Base-by-base conservation (phyloP, 192 early-diverging fungal species). In the Mortierella hygrophila region DNA sequence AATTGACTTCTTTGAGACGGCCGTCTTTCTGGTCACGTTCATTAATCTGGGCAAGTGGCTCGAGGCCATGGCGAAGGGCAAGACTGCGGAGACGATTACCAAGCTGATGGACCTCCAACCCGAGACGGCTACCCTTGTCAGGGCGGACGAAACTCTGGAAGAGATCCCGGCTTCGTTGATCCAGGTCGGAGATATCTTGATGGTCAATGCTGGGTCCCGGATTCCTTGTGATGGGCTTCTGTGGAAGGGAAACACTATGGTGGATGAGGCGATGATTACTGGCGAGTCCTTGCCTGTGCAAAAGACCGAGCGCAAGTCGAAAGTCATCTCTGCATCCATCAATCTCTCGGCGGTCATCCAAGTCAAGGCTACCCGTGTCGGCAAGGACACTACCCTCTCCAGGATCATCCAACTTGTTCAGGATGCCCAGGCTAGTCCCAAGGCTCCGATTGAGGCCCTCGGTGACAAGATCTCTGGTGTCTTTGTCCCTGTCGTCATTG, bases 201-300 rank as follows among this genome's bases (percentile, higher is more conserved):
- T 92, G 74, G 94, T 97, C 13, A 88, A 88, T 46, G 89, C 94
- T 46, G 96, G 95, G 32, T 89, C 81, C 2, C 88, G 92, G 20
- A 91, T 97, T 68, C 96, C 96, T 11, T 95, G 93, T 78, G 96
- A 97, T 89, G 96, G 94, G 47, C 68, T 87, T 21, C 72, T 82
- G 21, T 86, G 83, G 68, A 86, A 82, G 57, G 95, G 95, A 0
- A 80, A 83, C 9, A 91, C 93, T 0, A 91, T 89, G 42, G 88
- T 95, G 4, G 96, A 97, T 76, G 96, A 96, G 84, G 91, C 91
- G 44, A 95, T 96, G 93, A 88, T 97, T 71, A 97, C 96, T 0
- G 96, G 96, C 46, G 96, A 97, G 88, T 90, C 95, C 0, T 52
- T 93, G 23, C 95, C 96, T 15, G 91, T 94, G 6, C 69, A 83